Base-by-base conservation (phyloP, 2,329 filamentous ascomycete genomes). In the Hymenoscyphus fraxineus region DNA sequence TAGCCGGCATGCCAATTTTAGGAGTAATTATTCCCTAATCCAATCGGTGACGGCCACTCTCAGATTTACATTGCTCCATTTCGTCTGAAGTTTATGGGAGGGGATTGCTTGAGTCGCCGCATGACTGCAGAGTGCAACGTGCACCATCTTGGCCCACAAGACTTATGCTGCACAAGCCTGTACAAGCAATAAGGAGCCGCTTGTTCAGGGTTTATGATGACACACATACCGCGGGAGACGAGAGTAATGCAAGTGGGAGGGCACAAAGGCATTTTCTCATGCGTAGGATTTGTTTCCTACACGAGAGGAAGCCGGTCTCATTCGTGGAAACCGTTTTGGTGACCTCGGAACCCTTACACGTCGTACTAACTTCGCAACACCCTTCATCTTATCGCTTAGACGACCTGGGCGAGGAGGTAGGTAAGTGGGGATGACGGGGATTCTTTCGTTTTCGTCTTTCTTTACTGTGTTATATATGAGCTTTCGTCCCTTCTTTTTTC, bases 251-350 rank as follows among this genome's bases (percentile, higher is more conserved):
- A 54, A 19, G 22, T 4, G 19, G 3, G 10, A 54, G 47, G 13
- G 47, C 61, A 59, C 59, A 54, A 58, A 27, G 22, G 54, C 38
- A 62, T 62, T 47, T 54, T 47, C 47, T 62, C 47, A 58, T 58
- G 55, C 55, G 40, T 31, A 41, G 55, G 39, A 44, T 31, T 39
- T 13, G 54, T 22, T 22, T 15, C 32, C 35, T 35, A 3, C 51
- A 27, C 54, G 38, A 31, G 35, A 32, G 31, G 9, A 16, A 32
- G n/a, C 2, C 9, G 16, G 10, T 51, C 31, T 38, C 35, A 62
- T 62, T 62, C 38, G 39, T 62, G 61, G 61, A 62, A 62, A 62
- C 55, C n/a, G n/a, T 38, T 57, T 54, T 27, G 19, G 3, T 19
- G 19, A 54, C 12, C 22, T 54, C 47, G 19, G 47, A 54, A 27